phyloP scores from a whole-genome alignment of 2,329 filamentous ascomycete genomes.

The Parascedosporium putredinis region DNA sequence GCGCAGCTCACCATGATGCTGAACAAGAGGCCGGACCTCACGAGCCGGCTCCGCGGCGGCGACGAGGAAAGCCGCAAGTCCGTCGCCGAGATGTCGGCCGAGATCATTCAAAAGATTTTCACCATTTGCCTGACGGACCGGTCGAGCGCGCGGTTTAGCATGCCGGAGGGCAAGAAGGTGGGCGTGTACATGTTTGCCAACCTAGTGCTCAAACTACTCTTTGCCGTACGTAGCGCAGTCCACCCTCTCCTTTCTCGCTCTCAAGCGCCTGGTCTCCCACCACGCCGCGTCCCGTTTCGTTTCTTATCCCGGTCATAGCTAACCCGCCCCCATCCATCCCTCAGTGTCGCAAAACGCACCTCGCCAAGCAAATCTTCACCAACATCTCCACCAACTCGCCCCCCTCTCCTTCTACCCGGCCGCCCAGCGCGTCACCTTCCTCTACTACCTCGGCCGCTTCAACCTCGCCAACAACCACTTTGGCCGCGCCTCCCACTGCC shows the following conservation, averaged over 20 bases:
- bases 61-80: slow-evolving; percentile 64
- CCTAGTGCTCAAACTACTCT: slow-evolving; percentile 76
- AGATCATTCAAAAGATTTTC: slow-evolving; percentile 83
- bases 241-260: too few species aligned
- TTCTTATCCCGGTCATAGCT: background rate
- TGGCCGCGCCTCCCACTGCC: slow-evolving; percentile 60
- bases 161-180: slow-evolving; percentile 72
- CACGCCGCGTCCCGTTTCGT: background rate
- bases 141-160: slow-evolving; percentile 52
- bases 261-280: background rate
- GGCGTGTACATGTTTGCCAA: slow-evolving; percentile 92
- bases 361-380: slow-evolving; percentile 79
- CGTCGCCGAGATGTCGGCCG: slow-evolving; percentile 77
- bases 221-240: slow-evolving; percentile 60
- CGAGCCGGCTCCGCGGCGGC: slow-evolving; percentile 50
- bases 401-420: slow-evolving; percentile 73
- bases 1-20: slow-evolving; percentile 76
- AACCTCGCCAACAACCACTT: slow-evolving; percentile 80
- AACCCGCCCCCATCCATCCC: slow-evolving; percentile 8
- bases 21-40: slow-evolving; percentile 69
- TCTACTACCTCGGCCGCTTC: slow-evolving; percentile 90
- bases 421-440: slow-evolving; percentile 78
- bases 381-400: slow-evolving; percentile 80
- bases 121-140: slow-evolving; percentile 81
- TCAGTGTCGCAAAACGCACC: slow-evolving; percentile 68